These are phyloP conservation scores for Arthrobotrys musiformis DNA, from an alignment of 2,329 filamentous ascomycete species.

Conservation along the genomic window DNA sequence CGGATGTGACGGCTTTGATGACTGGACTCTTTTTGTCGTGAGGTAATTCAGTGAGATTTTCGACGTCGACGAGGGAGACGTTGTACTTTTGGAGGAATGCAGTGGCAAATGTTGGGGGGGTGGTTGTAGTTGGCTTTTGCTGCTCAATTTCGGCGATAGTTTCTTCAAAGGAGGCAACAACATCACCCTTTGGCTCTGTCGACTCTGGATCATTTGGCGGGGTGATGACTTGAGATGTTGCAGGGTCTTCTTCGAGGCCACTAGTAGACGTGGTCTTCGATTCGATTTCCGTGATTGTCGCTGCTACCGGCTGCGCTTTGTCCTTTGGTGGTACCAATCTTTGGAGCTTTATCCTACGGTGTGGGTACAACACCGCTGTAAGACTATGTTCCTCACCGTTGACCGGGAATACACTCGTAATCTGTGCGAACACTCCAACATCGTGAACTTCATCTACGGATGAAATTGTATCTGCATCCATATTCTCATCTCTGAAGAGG, in stretches of 20 bases:
- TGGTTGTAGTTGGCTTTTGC: conserved; percentile 58
- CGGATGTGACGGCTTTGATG: conserved; percentile 90
- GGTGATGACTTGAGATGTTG: conserved; percentile 71
- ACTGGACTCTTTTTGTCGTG: conserved; percentile 89
- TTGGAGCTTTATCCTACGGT: conserved; percentile 91
- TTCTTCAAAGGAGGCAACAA: conserved; percentile 97
- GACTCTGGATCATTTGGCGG: conserved; percentile 63
- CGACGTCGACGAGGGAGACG: conserved; percentile 93
- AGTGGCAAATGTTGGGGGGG: conserved; percentile 65
- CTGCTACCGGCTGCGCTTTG: conserved; percentile 63
- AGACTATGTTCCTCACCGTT: conserved; percentile 84
- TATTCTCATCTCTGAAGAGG: conserved; percentile 93
- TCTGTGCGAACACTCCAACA: conserved; percentile 95
- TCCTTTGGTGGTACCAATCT: conserved; percentile 76
- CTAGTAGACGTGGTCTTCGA: conserved; percentile 61
- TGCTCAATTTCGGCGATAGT: conserved; percentile 70
- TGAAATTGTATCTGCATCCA: conserved; percentile 92
- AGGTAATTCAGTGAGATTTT: conserved; percentile 88
- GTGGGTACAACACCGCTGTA: conserved; percentile 94
- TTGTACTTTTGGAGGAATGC: conserved; percentile 90
- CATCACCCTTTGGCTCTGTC: conserved; percentile 80
- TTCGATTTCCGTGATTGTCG: conserved; percentile 60
- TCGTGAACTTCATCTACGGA: conserved; percentile 92
- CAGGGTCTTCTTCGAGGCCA: conserved; percentile 67
- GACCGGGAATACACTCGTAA: conserved; percentile 87